phyloP scores from a whole-genome alignment of 495 filamentous ascomycete genomes.

The Melanomma pulvis-pyrius region DNA sequence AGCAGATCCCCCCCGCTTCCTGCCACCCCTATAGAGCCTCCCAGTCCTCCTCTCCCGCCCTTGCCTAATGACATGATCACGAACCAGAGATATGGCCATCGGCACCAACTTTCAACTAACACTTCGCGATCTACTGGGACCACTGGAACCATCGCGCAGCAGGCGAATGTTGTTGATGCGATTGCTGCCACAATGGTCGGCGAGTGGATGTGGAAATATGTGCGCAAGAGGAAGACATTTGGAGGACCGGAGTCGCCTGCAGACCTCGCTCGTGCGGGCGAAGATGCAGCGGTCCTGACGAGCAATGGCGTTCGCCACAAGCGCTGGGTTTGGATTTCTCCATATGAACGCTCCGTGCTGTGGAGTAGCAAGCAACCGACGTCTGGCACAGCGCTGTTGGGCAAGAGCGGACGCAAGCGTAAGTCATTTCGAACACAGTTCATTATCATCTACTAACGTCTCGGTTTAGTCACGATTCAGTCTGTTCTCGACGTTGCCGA shows the following conservation, averaged over 20 bases:
- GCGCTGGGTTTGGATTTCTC: conserved; percentile 97
- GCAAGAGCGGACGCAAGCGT: conserved; percentile 95
- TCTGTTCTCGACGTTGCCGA: conserved; percentile 97
- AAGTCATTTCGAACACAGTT: conserved; percentile 49
- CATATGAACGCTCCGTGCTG: conserved; percentile 92
- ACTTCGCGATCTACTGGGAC: conserved; percentile 55
- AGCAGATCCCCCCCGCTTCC: conserved; percentile 41
- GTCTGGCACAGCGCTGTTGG: conserved; percentile 81
- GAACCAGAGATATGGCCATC: conserved; percentile 48
- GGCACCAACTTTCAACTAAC: conserved; percentile 57
- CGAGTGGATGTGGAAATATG: conserved; percentile 99
- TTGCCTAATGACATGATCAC: conserved; percentile 74
- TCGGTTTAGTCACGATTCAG: conserved; percentile 78
- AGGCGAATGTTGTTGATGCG: conserved; percentile 89
- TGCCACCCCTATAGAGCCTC: conserved; percentile 31
- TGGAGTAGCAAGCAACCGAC: conserved; percentile 98
- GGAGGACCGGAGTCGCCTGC: conserved; percentile 69
- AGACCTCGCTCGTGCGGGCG: conserved; percentile 52
- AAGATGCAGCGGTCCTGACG: conserved; percentile 56
- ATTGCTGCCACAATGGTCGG: conserved; percentile 99
- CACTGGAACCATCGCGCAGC: conserved; percentile 62
- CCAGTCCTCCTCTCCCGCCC: conserved; percentile 71
- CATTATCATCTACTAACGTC: conserved; percentile 31
- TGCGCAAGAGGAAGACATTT: conserved; percentile 89
- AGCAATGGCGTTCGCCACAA: conserved; percentile 76